Evolutionary conservation across 1,139 yeast genomes (phyloP).

Genomic region (Magnusiomyces paraingens): DNA sequence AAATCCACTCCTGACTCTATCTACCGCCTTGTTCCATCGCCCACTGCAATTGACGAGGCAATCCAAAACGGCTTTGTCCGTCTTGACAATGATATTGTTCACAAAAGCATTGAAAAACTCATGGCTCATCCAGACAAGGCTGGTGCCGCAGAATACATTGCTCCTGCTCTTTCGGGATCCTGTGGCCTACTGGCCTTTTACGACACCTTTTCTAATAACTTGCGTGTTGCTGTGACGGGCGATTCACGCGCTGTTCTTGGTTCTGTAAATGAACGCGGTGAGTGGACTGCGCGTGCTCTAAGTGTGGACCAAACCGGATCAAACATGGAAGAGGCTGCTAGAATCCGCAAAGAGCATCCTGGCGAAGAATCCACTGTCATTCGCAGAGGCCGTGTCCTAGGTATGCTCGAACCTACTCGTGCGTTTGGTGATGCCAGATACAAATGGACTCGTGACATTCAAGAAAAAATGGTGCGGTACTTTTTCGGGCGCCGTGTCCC

Average conservation of each 20-base stretch:
- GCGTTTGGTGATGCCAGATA: slow-evolving; percentile 97
- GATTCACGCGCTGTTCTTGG: slow-evolving; percentile 93
- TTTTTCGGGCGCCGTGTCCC: slow-evolving; percentile 85
- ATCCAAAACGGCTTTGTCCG: slow-evolving; percentile 73
- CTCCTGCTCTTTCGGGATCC: slow-evolving; percentile 94
- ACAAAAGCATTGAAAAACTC: slow-evolving; percentile 62
- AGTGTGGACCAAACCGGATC: slow-evolving; percentile 94
- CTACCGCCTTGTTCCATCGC: slow-evolving; percentile 50
- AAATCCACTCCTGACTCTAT: slow-evolving; percentile 26
- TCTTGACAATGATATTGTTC: slow-evolving; percentile 81
- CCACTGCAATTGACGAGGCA: slow-evolving; percentile 70
- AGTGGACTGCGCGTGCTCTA: slow-evolving; percentile 84
- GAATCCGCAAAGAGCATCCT: slow-evolving; percentile 85
- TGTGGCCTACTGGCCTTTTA: slow-evolving; percentile 86
- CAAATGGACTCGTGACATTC: slow-evolving; percentile 72
- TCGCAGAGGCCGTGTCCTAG: slow-evolving; percentile 78
- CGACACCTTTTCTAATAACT: slow-evolving; percentile 62
- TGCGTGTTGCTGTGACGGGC: slow-evolving; percentile 93
- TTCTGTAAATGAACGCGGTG: slow-evolving; percentile 49
- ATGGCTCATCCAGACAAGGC: slow-evolving; percentile 52
- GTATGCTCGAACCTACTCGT: slow-evolving; percentile 91
- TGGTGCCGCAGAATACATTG: slow-evolving; percentile 66
- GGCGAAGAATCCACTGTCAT: slow-evolving; percentile 77
- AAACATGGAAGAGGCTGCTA: slow-evolving; percentile 76
- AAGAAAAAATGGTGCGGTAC: slow-evolving; percentile 64